Evolutionary conservation across 176 grass and related monocot genomes (phyloP), one percentile per base, ranked within the genome.

Genomic region (Avena atlantica): DNA sequence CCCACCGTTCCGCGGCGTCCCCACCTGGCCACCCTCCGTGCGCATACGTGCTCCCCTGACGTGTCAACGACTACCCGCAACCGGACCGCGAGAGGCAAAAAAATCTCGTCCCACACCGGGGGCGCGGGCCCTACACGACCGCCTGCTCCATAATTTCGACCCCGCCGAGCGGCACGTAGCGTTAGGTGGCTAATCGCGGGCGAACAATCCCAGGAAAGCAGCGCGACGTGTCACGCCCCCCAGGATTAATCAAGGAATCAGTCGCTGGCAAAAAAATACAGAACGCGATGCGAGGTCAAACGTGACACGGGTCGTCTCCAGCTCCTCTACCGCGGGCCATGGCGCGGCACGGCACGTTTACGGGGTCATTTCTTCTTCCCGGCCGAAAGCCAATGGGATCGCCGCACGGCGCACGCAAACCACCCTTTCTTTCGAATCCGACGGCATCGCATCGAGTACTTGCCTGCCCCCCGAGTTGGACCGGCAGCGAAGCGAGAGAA

Each of bases 11-110:
- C 19, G 12, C 11, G 11, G 50, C 16, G 74, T 15, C 17, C 52
- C 75, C 75, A 37, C 69, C 66, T 67, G 64, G 64, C 64, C 64
- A 34, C 64, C 64, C 2, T 34, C 27, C 67, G 16, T 34, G 17
- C 52, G 52, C 52, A 55, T 36, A 78, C 74, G 74, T 76, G 14
- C 74, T 9, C 2, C 53, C 78, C n/a, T 80, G 59, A 80, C 78
- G 78, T 80, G 78, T 64, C 78, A 0, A 19, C n/a, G 13, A 63
- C 55, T 0, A 27, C 31, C 53, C 8, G 52, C 9, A 2, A 24
- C 31, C 31, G 31, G 31, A 34, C 31, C 31, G 4, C 40, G 34
- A 4, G 70, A n/a, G 70, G 40, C 44, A 75, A 29, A 76, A 79
- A 62, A 80, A 63, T 21, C 42, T 64, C 40, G 58, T 9, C 6